Conservation (phyloP, 169 alveolate species). For the Plasmodium vivax region DNA sequence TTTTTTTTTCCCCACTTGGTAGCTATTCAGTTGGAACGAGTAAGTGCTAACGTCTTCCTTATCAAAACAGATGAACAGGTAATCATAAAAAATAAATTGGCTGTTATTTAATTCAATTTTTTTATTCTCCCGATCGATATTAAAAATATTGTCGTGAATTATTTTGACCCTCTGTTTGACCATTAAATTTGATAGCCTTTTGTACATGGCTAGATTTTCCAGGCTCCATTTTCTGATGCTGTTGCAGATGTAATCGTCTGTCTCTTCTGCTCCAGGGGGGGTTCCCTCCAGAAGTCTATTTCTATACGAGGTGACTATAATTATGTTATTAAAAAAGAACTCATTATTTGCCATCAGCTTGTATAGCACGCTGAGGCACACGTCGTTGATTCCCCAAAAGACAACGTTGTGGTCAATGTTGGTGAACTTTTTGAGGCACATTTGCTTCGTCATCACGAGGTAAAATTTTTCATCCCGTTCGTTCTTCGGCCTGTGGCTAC, state of each 20-base stretch:
- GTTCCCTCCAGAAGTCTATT: constrained; percentile 8
- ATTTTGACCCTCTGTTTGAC: constrained; percentile 25
- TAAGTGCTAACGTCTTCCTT: constrained; percentile 52
- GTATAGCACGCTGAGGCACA: constrained; percentile 17
- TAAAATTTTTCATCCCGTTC: neutral
- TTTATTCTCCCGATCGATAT: constrained; percentile 51
- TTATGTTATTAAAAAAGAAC: constrained; percentile 43
- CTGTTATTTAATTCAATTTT: constrained; percentile 9
- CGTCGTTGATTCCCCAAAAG: constrained; percentile 54
- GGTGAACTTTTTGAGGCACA: constrained; percentile 15
- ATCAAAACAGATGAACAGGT: constrained; percentile 45
- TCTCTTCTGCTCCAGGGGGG: neutral
- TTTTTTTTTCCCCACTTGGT: constrained; percentile 40
- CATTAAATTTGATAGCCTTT: constrained; percentile 23
- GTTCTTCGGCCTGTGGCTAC: neutral
- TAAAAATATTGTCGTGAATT: constrained; percentile 45
- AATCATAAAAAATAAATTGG: constrained; percentile 26
- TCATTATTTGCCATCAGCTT: constrained; percentile 25
- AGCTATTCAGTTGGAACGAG: constrained; percentile 44
- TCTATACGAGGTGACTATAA: constrained; percentile 1
- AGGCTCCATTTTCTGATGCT: constrained; percentile 7
- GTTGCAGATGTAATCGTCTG: neutral
- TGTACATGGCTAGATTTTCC: constrained; percentile 15
- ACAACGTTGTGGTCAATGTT: constrained; percentile 48
- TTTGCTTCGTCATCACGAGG: constrained; percentile 40